Evolutionary conservation across 225 moss, liverwort and hornwort genomes (phyloP), one percentile per base, ranked within the genome.

Genomic region (Marchantia paleacea): DNA sequence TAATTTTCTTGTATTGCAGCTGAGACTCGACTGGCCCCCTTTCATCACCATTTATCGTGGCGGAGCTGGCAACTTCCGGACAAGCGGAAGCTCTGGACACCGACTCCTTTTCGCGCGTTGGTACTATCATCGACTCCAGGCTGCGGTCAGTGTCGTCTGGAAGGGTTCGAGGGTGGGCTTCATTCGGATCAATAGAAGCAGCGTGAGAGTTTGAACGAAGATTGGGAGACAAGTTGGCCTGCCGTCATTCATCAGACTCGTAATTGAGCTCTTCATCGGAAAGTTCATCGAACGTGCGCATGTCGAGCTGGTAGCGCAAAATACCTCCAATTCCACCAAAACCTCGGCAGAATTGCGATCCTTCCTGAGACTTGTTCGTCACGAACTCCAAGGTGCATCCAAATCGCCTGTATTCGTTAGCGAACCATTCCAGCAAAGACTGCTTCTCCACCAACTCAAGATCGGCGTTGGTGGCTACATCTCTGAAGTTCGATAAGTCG

Each of bases 311-410:
- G 80, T 92, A 89, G 52, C 89, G 89, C 81, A 92, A 85, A 83
- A 91, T 89, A 63, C 92, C 92, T 68, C 92, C 92, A 60, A 92
- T 91, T 76, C 91, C 92, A 83, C 91, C 91, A 80, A 92, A 92
- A n/a, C 92, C 92, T 84, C 89, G 85, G 84, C 92, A 92, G 83
- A 92, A 92, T 72, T 92, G 92, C 28, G 92, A 92, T 69, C 91
- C 89, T 84, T 92, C 91, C 84, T 89, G 84, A 55, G 48, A 79
- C 82, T 92, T 91, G 69, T 92, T 92, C 22, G 91, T 92, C 64
- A 92, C 88, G 52, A 91, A 89, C 70, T 91, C 89, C 77, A 92
- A 80, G 29, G 91, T 90, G 82, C 91, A 91, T 52, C 92, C 92
- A 64, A 80, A 92, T 67, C 84, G 86, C 86, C 86, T 92, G 82